phyloP scores from a whole-genome alignment of 257 asterid species.

The Nicotiana knightiana region DNA sequence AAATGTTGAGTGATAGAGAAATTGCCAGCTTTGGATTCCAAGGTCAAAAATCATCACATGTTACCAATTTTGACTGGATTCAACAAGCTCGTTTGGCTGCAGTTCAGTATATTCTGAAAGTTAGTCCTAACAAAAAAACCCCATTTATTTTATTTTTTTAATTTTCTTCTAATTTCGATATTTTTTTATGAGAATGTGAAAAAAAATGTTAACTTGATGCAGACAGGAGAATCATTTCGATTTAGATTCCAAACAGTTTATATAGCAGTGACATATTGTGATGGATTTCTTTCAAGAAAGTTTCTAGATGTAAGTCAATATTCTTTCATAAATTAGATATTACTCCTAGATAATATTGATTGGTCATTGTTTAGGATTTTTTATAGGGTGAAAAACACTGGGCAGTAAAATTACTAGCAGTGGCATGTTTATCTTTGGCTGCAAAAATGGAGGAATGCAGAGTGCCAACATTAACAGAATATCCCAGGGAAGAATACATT shows the following conservation, averaged over 20 bases:
- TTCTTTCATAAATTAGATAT: background rate
- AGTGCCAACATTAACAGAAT: constrained; percentile 36
- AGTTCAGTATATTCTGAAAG: constrained; percentile 42
- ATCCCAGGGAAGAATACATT: constrained; percentile 26
- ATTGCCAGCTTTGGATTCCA: background rate
- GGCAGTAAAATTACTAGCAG: constrained; percentile 40
- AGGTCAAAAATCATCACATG: background rate
- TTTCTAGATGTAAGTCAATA: constrained; percentile 34
- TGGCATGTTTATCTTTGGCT: constrained; percentile 56
- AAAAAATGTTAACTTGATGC: background rate
- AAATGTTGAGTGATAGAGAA: constrained; percentile 20
- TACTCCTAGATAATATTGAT: background rate
- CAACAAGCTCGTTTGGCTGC: constrained; percentile 33
- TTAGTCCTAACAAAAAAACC: constrained; percentile 3
- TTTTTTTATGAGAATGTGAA: background rate
- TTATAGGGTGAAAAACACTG: constrained; percentile 36
- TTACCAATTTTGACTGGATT: constrained; percentile 9
- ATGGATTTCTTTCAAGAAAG: constrained; percentile 38
- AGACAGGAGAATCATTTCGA: constrained; percentile 45
- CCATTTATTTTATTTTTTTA: background rate
- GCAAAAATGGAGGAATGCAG: constrained; percentile 55
- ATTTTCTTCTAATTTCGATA: background rate
- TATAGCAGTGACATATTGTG: constrained; percentile 43
- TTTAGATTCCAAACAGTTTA: constrained; percentile 40
- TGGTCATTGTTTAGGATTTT: background rate